phyloP scores from a whole-genome alignment of 805 yeast species.

The Candida mattraensis region DNA sequence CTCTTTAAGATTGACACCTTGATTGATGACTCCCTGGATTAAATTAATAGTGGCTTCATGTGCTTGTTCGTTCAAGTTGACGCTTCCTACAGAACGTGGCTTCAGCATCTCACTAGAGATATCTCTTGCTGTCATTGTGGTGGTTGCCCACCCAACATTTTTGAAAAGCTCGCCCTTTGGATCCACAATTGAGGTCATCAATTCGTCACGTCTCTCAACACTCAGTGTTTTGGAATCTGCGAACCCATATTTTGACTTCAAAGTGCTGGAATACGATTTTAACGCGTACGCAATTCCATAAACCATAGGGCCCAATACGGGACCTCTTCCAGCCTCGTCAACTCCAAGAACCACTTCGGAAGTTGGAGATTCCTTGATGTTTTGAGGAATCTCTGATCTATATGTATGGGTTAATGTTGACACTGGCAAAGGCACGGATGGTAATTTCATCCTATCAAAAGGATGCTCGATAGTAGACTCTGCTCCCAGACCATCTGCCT shows the following conservation, averaged over 20 bases:
- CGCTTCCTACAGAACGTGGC: constrained; percentile 53
- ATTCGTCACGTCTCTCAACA: constrained; percentile 61
- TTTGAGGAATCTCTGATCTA: constrained; percentile 48
- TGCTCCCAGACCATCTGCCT: too few relatives aligned
- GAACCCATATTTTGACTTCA: constrained; percentile 65
- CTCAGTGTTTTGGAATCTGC: constrained; percentile 91
- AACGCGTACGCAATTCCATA: constrained; percentile 84
- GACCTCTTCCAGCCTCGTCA: constrained; percentile 99
- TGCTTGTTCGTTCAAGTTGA: constrained; percentile 92
- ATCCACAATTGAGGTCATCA: constrained; percentile 53
- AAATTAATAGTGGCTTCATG: constrained; percentile 88
- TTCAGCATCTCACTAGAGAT: constrained; percentile 87
- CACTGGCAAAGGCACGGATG: constrained; percentile 34
- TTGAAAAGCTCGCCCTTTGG: constrained; percentile 47
- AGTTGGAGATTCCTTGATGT: constrained; percentile 32
- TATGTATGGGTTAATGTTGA: constrained; percentile 47
- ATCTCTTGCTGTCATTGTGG: constrained; percentile 82
- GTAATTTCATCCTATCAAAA: constrained; percentile 18
- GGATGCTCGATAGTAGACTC: too few relatives aligned
- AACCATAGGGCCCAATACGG: constrained; percentile 97
- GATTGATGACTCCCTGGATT: constrained; percentile 61
- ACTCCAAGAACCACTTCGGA: constrained; percentile 72
- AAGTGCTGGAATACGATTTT: constrained; percentile 45
- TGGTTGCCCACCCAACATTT: constrained; percentile 85
- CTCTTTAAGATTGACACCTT: constrained; percentile 64